Conservation (phyloP, 768 basidiomycete species). For the Rhodotorula paludigena region DNA sequence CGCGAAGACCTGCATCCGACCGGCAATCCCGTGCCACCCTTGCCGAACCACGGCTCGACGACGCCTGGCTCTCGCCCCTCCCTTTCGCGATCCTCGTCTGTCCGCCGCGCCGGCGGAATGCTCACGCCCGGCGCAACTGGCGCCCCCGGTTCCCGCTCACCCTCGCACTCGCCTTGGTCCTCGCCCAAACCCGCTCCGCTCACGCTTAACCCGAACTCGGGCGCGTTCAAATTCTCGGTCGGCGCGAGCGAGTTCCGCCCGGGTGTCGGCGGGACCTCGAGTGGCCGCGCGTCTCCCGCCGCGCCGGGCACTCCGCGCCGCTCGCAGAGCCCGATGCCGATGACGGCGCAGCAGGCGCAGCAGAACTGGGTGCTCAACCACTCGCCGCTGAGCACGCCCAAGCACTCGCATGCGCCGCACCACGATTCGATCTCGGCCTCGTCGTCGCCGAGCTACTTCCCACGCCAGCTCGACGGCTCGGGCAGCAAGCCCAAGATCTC, state of each 20-base stretch:
- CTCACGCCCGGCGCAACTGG: slow-evolving; percentile 17
- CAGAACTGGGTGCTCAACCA: slow-evolving; percentile 32
- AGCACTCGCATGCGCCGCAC: slow-evolving; percentile 8
- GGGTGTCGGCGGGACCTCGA: background rate
- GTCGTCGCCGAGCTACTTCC: slow-evolving; percentile 34
- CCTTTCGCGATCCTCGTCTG: slow-evolving; percentile 35
- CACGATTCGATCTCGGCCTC: slow-evolving; percentile 9
- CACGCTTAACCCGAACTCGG: slow-evolving; percentile 16
- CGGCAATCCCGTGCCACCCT: slow-evolving; percentile 34
- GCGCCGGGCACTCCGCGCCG: slow-evolving; percentile 25
- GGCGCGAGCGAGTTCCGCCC: slow-evolving; percentile 35
- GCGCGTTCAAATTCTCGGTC: slow-evolving; percentile 38
- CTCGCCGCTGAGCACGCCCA: slow-evolving; percentile 37
- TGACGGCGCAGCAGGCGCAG: slow-evolving; percentile 31
- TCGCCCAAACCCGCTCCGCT: slow-evolving; percentile 17
- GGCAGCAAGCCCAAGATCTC: slow-evolving; percentile 16
- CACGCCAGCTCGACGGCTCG: slow-evolving; percentile 19
- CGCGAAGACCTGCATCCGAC: slow-evolving; percentile 35
- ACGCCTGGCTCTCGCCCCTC: slow-evolving; percentile 31
- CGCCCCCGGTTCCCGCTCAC: slow-evolving; percentile 18
- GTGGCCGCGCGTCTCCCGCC: slow-evolving; percentile 5
- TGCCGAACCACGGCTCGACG: slow-evolving; percentile 31
- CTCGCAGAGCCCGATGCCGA: slow-evolving; percentile 30
- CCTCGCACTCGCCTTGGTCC: slow-evolving; percentile 22
- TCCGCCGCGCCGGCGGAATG: slow-evolving; percentile 22